Conservation (phyloP, 2,329 filamentous ascomycete genomes). For the Knufia fluminis region DNA sequence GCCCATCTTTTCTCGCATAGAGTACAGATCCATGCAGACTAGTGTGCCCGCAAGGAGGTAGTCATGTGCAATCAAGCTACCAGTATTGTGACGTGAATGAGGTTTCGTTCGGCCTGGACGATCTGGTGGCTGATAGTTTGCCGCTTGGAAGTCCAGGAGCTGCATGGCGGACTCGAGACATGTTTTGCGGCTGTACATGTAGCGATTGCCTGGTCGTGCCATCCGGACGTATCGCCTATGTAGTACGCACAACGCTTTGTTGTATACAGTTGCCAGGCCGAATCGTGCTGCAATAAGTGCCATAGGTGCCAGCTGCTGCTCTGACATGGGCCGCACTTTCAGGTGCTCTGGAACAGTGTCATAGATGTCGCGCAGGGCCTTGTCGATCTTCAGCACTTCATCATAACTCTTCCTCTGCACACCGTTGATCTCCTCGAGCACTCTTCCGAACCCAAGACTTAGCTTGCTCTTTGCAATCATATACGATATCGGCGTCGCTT, state of each 20-base stretch:
- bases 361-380: slow-evolving; percentile 46
- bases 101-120: slow-evolving; percentile 58
- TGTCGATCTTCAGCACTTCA: slow-evolving; percentile 52
- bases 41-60: slow-evolving; percentile 82
- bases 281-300: slow-evolving; percentile 70
- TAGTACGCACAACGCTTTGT: slow-evolving; percentile 80
- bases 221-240: slow-evolving; percentile 79
- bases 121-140: slow-evolving; percentile 61
- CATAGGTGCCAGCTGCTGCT: slow-evolving; percentile 60
- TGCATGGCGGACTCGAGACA: slow-evolving; percentile 82
- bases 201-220: slow-evolving; percentile 68
- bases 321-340: slow-evolving; percentile 63
- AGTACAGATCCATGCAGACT: slow-evolving; percentile 71
- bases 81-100: slow-evolving; percentile 70
- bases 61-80: slow-evolving; percentile 70
- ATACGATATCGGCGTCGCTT: slow-evolving; percentile 49
- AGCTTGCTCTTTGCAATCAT: slow-evolving; percentile 39
- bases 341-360: slow-evolving; percentile 71
- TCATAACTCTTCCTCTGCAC: slow-evolving; percentile 46
- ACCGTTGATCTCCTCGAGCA: slow-evolving; percentile 35
- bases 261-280: slow-evolving; percentile 72
- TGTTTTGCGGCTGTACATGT: slow-evolving; percentile 70
- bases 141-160: slow-evolving; percentile 66
- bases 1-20: slow-evolving; percentile 33
- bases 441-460: slow-evolving; percentile 34